Evolutionary conservation across 2,329 filamentous ascomycete species (phyloP).

Genomic region (Colletotrichum spaethianum): DNA sequence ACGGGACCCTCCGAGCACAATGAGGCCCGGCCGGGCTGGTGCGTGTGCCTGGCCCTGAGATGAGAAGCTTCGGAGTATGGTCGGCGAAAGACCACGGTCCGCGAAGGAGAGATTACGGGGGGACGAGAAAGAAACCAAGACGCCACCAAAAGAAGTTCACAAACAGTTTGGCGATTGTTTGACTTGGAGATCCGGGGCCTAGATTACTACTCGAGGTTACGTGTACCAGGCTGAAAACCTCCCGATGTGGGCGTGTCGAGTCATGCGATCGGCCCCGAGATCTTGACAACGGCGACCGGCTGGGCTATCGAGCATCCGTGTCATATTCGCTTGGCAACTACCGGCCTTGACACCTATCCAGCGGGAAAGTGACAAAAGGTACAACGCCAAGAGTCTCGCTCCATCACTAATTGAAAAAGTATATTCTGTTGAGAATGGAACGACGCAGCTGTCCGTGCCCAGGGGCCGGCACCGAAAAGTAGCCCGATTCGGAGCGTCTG

Average conservation of each 20-base stretch:
- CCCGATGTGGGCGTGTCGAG: neutral
- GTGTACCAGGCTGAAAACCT: neutral
- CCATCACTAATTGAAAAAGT: constrained; percentile 1
- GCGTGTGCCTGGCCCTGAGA: neutral
- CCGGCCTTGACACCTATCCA: neutral
- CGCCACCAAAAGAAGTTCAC: neutral
- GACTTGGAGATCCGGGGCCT: neutral
- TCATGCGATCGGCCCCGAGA: neutral
- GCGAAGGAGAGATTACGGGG: neutral
- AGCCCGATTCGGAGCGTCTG: neutral
- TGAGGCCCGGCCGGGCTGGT: too few relatives aligned
- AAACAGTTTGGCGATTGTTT: neutral
- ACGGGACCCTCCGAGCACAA: too few relatives aligned
- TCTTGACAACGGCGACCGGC: neutral
- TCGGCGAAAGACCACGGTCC: neutral
- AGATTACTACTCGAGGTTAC: neutral
- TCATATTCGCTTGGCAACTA: neutral
- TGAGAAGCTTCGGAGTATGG: neutral
- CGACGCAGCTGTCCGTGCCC: neutral
- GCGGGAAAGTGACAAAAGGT: neutral
- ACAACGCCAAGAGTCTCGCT: constrained; percentile 4
- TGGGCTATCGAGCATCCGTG: neutral
- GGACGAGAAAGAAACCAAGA: neutral
- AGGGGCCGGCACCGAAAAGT: neutral
- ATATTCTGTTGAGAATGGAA: neutral